Evolutionary conservation across 257 asterid genomes (phyloP), one percentile per base, ranked within the genome.

Genomic region (Forsythia viridissima): DNA sequence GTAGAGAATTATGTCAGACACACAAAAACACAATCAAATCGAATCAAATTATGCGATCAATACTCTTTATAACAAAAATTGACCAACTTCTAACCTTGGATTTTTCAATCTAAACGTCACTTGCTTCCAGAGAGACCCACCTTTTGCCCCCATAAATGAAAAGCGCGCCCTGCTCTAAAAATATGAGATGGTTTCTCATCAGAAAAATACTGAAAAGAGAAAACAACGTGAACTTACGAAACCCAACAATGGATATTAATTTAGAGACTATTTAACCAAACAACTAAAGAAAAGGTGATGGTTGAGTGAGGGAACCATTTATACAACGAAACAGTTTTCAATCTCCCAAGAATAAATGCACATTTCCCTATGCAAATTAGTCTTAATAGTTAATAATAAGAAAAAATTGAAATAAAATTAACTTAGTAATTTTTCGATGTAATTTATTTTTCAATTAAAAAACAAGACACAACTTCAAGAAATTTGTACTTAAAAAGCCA

Each of bases 121-220:
- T 88, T 93, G 96, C 88, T 88, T 92, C 99, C 99, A 96, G 77
- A 96, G 91, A 15, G 94, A 69, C 75, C 97, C 98, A 78, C 99
- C 98, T 87, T 89, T 93, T 51, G 94, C 97, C 75, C 99, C 99
- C 98, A 96, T 96, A 86, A 88, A 93, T 34, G 99, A 96, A 91
- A 96, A 96, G 72, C 98, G 96, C 79, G 99, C 99, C 90, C 99
- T 96, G 88, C 79, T 89, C 99, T 96, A 87, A 87, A 84, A 69
- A 84, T 66, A 78, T 70, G 52, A 87, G 76, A 81, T 70, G 79
- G 69, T 82, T 82, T 79, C 67, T 76, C 82, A 84, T 83, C 84
- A 86, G 87, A 77, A 75, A 76, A 40, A 44, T 18, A 73, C 37
- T 74, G 18, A 76, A 41, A 77, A 43, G 21, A 38, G 51, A 38